Base-by-base conservation (phyloP, 306 rosid species). In the Glycine soja region DNA sequence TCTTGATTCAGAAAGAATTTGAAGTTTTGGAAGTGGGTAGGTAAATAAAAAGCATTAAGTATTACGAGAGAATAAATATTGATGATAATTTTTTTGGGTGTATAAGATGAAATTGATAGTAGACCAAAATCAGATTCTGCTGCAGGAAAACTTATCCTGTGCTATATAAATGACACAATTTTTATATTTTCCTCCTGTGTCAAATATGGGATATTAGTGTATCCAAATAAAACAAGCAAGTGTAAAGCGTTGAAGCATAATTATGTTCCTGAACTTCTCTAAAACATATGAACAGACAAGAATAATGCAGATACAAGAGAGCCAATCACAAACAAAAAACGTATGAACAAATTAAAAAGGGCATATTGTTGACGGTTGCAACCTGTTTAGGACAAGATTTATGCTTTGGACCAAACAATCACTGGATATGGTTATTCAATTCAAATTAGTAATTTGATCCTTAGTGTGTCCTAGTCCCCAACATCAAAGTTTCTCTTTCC, bases 1-100 rank as follows among this genome's bases (percentile, higher is more conserved):
- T 76, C 79, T 78, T 85, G 75, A 85, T 72, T 85, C 11, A 34
- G 6, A 30, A 77, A 71, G 13, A 10, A 71, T 18, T 13, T 47
- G 3, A 45, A 6, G 48, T 64, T 46, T n/a, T 45, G 50, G 3
- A 12, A 59, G 46, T n/a, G 42, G 2, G 51, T 10, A 36, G 42
- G n/a, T 48, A 42, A 72, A 70, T 47, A 36, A 72, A 62, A 46
- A 46, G 16, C 43, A 7, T 42, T 42, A 40, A 10, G 16, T 56
- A 43, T 78, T 14, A 13, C 3, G 8, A 38, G 10, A 51, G 13
- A 43, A 72, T 38, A 42, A 3, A 42, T 10, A 15, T 42, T 14
- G 66, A 50, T 4, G 59, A 67, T 47, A 40, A 0, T 1, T 10
- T 10, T 16, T 61, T 14, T 64, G 5, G 16, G 40, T 58, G 52